Base-by-base conservation (phyloP, 208 protist species). In the Naegleria fowleri region DNA sequence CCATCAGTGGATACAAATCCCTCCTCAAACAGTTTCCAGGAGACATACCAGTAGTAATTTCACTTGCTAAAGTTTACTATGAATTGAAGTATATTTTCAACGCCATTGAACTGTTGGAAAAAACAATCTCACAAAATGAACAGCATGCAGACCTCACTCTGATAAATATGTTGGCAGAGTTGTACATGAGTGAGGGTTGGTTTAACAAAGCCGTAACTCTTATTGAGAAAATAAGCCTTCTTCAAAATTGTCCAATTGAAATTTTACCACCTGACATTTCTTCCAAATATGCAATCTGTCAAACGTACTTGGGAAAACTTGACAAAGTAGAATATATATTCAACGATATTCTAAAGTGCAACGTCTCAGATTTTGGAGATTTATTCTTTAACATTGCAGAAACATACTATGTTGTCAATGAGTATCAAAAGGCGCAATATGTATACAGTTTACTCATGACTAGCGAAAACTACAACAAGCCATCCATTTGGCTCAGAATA, bases 371-470 rank as follows among this genome's bases (percentile, higher is more conserved):
- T 43, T 92, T 90, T 59, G 86, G 90, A 15, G 92, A 93, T 59
- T 48, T 93, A 9, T 91, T 87, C 25, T 91, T 89, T 52, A 90
- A 92, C n/a, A 91, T 93, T 88, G 92, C 67, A 55, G 92, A 93
- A 39, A 90, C 90, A 9, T 93, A 92, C 33, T 86, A 41, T 41
- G 52, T 83, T 29, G 58, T 91, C n/a, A 88, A 83, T 6, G 83
- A 90, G 48, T 86, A 43, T 22, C 43, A 58, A 48, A 86, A 92
- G 48, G 87, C 91, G 0, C 52, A 59, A 39, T 11, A 43, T 43
- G 88, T 92, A 76, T 36, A 52, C 40, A 48, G 6, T 9, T 16
- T 29, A 51, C 29, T 51, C 0, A 40, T 48, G 38, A 41, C 36
- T 3, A 25, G 22, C 3, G 40, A 22, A 22, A 29, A 22, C n/a